Base-by-base conservation (phyloP, 768 basidiomycete species). In the Antrodiella citrinella region DNA sequence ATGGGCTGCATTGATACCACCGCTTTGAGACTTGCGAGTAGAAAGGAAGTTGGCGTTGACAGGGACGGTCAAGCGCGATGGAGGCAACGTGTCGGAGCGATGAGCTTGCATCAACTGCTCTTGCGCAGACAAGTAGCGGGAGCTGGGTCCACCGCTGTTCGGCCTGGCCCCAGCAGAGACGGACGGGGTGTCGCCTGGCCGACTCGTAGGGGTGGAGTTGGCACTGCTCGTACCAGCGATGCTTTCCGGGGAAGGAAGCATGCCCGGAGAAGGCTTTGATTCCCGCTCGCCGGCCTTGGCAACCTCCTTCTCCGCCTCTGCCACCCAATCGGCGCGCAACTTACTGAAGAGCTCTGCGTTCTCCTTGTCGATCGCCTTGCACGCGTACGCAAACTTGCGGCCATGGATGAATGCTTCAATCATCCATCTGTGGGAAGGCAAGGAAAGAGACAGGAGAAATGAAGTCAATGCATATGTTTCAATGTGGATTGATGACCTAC, bases 241-340 rank as follows among this genome's bases (percentile, higher is more conserved):
- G 61, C 82, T 85, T 9, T 81, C 84, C 2, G 84, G 84, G 26
- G 86, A 88, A 30, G 86, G 87, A 42, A 89, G 78, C 87, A 87
- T 87, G 25, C 80, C 78, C 25, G 85, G 84, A 15, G 48, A 54
- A 12, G 55, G 40, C 2, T 35, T 26, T 3, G 59, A 52, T 9
- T 51, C 47, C 23, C 51, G 24, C 23, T 48, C 45, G 7, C 45
- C 54, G 35, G 45, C 51, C 38, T 46, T 50, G 56, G 50, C 59
- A 46, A 40, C 45, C 56, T 48, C 51, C 26, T 40, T 49, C 56
- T 48, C 59, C 47, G 40, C 44, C 55, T 54, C 53, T 12, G 49
- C 45, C 35, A 52, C 41, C 23, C 19, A 49, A 44, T 43, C 46
- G 22, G 47, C 49, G 5, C 48, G 47, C 21, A 53, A 52, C 30